phyloP scores from a whole-genome alignment of 169 alveolate species.

The Plasmodium inui region DNA sequence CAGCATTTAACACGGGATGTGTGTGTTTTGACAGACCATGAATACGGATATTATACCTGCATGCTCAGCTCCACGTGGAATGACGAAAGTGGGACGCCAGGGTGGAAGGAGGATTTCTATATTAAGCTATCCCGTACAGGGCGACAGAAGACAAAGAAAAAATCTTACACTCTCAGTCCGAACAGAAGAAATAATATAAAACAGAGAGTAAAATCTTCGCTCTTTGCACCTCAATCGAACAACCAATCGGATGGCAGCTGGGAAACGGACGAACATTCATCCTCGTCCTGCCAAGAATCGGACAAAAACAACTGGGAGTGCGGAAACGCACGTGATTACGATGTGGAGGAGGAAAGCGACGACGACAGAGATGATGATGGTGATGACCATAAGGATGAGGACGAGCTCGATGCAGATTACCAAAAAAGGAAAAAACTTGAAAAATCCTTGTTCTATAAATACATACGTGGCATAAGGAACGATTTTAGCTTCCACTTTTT shows the following conservation, averaged over 20 bases:
- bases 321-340: background rate
- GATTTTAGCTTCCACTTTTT: conserved; percentile 25
- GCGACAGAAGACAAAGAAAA: background rate
- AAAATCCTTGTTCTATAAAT: conserved; percentile 49
- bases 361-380: background rate
- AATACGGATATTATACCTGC: background rate
- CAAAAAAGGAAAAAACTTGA: conserved; percentile 23
- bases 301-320: background rate
- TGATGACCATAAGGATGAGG: background rate
- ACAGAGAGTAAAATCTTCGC: background rate
- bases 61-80: background rate
- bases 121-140: background rate
- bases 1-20: background rate
- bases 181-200: background rate
- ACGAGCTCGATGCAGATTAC: conserved; percentile 42
- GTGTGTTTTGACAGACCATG: conserved; percentile 50
- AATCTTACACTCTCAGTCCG: background rate
- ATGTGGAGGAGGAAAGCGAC: background rate
- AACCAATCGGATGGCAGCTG: background rate
- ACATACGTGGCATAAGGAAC: conserved; percentile 33
- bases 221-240: background rate
- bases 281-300: background rate
- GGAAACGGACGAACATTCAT: conserved; percentile 1
- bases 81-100: background rate
- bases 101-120: background rate